phyloP scores from a whole-genome alignment of 192 early-diverging fungal species.

The Pilobolus umbonatus region DNA sequence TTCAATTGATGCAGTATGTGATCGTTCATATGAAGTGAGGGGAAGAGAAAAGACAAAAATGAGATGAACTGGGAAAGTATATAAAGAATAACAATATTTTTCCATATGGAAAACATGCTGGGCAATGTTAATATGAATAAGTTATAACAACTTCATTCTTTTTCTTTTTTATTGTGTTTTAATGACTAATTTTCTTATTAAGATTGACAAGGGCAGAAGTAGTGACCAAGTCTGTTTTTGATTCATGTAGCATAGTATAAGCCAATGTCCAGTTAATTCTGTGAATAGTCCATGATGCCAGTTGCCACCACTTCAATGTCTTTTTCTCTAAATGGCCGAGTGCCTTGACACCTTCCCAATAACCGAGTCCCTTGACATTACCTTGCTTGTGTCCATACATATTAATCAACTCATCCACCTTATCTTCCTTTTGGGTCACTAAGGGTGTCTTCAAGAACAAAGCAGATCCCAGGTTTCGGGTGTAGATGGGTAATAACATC shows the following conservation, averaged over 20 bases:
- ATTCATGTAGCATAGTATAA: conserved; percentile 34
- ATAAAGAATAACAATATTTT: neutral
- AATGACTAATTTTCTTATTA: neutral
- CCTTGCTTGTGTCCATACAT: conserved; percentile 10
- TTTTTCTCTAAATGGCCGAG: conserved; percentile 11
- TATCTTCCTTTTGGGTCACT: conserved; percentile 9
- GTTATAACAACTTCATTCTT: neutral
- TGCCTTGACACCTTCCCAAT: conserved; percentile 27
- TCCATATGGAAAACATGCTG: neutral
- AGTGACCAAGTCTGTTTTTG: conserved; percentile 21
- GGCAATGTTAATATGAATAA: neutral
- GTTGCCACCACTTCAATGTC: conserved; percentile 23
- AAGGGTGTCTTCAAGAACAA: conserved; percentile 18
- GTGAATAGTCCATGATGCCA: conserved; percentile 11
- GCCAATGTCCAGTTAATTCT: conserved; percentile 27
- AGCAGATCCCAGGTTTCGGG: conserved; percentile 11
- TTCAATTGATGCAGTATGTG: conserved; percentile 1
- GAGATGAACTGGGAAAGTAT: neutral
- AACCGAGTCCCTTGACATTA: conserved; percentile 18
- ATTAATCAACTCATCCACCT: conserved; percentile 1
- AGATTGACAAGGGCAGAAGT: conserved; percentile 13
- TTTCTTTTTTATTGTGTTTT: neutral
- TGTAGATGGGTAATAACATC: conserved; percentile 32
- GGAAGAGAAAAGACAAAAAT: neutral
- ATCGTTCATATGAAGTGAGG: neutral